phyloP scores from a whole-genome alignment of 2,329 filamentous ascomycete species.

The Amesomyces nigricolor region DNA sequence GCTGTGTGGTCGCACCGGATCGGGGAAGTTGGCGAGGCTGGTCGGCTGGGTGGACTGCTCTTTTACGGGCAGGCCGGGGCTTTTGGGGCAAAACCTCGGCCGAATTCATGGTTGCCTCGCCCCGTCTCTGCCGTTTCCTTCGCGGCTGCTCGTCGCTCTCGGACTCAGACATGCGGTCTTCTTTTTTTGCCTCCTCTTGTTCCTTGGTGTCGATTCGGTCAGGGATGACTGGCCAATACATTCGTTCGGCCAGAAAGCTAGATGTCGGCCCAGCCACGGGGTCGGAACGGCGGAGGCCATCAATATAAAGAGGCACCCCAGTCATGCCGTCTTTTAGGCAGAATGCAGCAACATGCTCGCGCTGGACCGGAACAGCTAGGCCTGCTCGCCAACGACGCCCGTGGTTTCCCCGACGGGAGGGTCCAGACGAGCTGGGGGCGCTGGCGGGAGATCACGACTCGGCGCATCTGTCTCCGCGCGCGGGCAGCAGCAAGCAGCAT shows the following conservation, averaged over 20 bases:
- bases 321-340: constrained; percentile 25
- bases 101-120: constrained; percentile 3
- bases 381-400: constrained; percentile 21
- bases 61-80: constrained; percentile 12
- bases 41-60: background rate
- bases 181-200: background rate
- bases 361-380: constrained; percentile 17
- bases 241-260: constrained; percentile 8
- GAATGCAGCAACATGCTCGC: constrained; percentile 20
- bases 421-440: background rate
- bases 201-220: background rate
- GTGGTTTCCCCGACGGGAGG: constrained; percentile 12
- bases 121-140: background rate
- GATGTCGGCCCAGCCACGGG: constrained; percentile 19
- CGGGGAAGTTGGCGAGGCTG: constrained; percentile 7
- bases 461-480: constrained; percentile 25
- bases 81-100: constrained; percentile 18
- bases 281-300: constrained; percentile 22
- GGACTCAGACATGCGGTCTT: background rate
- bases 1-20: constrained; percentile 18
- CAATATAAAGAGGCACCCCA: constrained; percentile 25
- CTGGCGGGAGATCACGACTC: constrained; percentile 4
- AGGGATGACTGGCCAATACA: background rate
- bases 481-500: too few species aligned
- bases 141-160: background rate